Evolutionary conservation across 2,329 filamentous ascomycete species (phyloP).

Genomic region (Curvularia lunata): DNA sequence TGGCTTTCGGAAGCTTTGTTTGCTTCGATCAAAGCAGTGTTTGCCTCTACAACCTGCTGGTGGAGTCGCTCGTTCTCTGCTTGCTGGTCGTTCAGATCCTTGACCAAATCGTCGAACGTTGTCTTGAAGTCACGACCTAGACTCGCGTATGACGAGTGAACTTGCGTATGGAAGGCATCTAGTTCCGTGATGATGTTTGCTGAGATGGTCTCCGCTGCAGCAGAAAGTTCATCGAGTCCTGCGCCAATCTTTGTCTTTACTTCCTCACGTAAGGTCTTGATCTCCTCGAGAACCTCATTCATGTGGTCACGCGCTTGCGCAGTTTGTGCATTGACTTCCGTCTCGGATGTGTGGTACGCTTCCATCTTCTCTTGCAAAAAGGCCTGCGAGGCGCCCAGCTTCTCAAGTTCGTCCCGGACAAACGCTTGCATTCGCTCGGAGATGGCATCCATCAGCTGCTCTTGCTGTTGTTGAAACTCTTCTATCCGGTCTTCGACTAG

Average conservation of each 20-base stretch:
- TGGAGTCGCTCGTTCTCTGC: conserved; percentile 76
- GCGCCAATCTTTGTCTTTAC: conserved; percentile 87
- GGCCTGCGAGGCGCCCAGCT: conserved; percentile 71
- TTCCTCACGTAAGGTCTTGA: conserved; percentile 84
- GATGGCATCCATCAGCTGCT: conserved; percentile 70
- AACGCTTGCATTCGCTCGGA: conserved; percentile 77
- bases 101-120: conserved; percentile 81
- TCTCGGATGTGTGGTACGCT: conserved; percentile 71
- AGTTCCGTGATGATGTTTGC: conserved; percentile 88
- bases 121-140: conserved; percentile 85
- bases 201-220: conserved; percentile 85
- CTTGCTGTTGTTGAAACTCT: conserved; percentile 74
- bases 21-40: conserved; percentile 69
- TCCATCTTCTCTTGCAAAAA: conserved; percentile 73
- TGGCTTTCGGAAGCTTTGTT: conserved; percentile 70
- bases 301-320: conserved; percentile 78
- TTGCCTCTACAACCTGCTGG: conserved; percentile 73
- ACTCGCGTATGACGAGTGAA: conserved; percentile 82
- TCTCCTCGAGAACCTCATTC: conserved; percentile 90
- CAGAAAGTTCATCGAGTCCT: conserved; percentile 81
- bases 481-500: conserved; percentile 78
- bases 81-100: conserved; percentile 77
- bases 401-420: conserved; percentile 74
- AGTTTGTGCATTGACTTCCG: conserved; percentile 71
- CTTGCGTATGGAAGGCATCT: conserved; percentile 77